Percentiles rank a stretch among this genome's conserved stretches.
Evolutionary conservation across 2,329 filamentous ascomycete species (phyloP).

Genomic region (Penicillium sp.): DNA sequence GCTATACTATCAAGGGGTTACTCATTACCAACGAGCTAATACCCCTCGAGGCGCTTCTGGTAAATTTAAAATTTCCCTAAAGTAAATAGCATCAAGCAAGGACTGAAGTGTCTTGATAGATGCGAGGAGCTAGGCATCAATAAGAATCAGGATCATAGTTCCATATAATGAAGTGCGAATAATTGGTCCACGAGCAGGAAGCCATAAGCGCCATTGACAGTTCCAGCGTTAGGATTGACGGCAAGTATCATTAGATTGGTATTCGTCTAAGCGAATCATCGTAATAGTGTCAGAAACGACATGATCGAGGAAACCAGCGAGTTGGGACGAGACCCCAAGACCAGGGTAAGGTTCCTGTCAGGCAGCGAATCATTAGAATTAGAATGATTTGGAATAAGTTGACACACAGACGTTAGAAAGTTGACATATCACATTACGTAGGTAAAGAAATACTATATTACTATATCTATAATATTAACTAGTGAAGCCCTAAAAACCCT

Average conservation of each 20-base stretch:
- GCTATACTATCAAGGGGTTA: slow-evolving; percentile 13
- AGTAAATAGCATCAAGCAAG: slow-evolving; percentile 29
- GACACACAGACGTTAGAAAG: slow-evolving; percentile 17
- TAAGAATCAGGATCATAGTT: neutral
- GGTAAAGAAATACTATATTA: too few relatives aligned
- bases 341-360: slow-evolving; percentile 22
- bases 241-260: neutral
- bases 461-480: neutral
- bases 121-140: slow-evolving; percentile 18
- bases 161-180: neutral
- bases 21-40: slow-evolving; percentile 9
- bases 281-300: neutral
- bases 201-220: neutral
- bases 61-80: slow-evolving; percentile 8
- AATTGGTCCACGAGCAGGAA: neutral
- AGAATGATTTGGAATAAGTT: slow-evolving; percentile 17
- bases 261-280: neutral
- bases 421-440: slow-evolving; percentile 10
- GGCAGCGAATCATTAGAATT: slow-evolving; percentile 13
- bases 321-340: slow-evolving; percentile 19
- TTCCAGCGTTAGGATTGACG: neutral
- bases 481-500: slow-evolving; percentile 11
- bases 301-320: slow-evolving; percentile 16
- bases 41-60: slow-evolving; percentile 12
- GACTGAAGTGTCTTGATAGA: slow-evolving; percentile 18